Conservation (phyloP, 805 yeast genomes). For the Candida cerambycidarum region DNA sequence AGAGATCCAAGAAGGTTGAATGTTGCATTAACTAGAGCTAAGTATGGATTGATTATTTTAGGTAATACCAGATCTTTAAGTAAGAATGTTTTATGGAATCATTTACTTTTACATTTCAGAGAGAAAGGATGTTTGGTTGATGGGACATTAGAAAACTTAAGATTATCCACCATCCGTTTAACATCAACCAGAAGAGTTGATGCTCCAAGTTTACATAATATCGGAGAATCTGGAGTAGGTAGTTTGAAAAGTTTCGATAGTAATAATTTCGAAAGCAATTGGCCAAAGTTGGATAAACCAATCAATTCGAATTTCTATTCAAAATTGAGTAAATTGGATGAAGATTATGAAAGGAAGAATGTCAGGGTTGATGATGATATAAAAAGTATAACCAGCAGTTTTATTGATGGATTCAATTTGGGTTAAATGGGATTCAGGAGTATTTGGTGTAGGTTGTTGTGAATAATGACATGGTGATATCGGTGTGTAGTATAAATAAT, state of each 20-base stretch:
- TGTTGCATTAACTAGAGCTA: conserved; percentile 46
- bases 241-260: conserved; percentile 16
- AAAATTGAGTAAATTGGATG: conserved; percentile 24
- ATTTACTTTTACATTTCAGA: conserved; percentile 71
- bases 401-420: conserved; percentile 32
- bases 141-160: conserved; percentile 80
- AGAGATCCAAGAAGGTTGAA: conserved; percentile 45
- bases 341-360: conserved; percentile 10
- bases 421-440: not conserved
- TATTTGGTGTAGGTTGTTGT: not conserved
- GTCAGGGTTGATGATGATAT: conserved; percentile 26
- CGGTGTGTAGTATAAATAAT: no score
- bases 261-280: no score
- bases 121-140: conserved; percentile 87
- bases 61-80: conserved; percentile 84
- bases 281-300: conserved; percentile 28
- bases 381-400: conserved; percentile 36
- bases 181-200: conserved; percentile 24
- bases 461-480: no score
- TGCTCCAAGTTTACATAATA: not conserved
- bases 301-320: conserved; percentile 34
- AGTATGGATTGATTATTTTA: conserved; percentile 50
- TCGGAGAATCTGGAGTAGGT: not conserved
- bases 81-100: conserved; percentile 74
- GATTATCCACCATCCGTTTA: conserved; percentile 62